These are phyloP conservation scores for Phytophthora tubulina DNA, from an alignment of 352 stramenopile species.

Conservation along the genomic window DNA sequence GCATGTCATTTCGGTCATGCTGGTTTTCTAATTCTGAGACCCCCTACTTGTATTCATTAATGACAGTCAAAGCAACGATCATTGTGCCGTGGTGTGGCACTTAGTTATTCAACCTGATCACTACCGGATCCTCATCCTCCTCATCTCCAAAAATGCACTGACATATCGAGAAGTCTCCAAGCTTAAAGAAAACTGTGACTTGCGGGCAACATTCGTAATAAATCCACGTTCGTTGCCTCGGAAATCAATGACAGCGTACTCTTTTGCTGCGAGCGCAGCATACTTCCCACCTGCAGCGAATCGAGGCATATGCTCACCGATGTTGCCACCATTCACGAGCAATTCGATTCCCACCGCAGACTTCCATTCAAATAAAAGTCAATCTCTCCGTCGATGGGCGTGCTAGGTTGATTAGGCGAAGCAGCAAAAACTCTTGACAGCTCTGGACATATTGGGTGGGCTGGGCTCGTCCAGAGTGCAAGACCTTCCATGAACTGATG, in stretches of 20 bases:
- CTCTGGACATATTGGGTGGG: conserved; percentile 21
- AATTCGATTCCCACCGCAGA: conserved; percentile 10
- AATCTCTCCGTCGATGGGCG: conserved; percentile 4
- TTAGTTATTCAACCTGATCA: neutral
- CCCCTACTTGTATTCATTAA: no score
- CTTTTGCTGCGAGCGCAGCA: neutral
- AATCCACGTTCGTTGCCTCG: conserved; percentile 8
- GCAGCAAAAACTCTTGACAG: conserved; percentile 14
- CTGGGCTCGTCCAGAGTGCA: neutral
- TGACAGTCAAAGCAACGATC: no score
- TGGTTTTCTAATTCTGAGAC: no score
- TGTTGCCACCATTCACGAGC: conserved; percentile 8
- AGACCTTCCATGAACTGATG: conserved; percentile 30
- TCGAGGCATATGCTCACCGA: conserved; percentile 4
- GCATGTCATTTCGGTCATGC: no score
- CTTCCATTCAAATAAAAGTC: conserved; percentile 17
- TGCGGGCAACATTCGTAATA: neutral
- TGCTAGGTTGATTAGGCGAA: neutral
- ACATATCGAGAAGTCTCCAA: conserved; percentile 3
- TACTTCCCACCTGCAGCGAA: conserved; percentile 10
- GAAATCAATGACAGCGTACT: conserved; percentile 19
- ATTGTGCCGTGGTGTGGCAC: neutral
- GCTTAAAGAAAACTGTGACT: conserved; percentile 11
- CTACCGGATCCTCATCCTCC: neutral
- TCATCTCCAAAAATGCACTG: conserved; percentile 2